Evolutionary conservation across 73 alveolate species (phyloP).

Genomic region (Breviolum minutum): DNA sequence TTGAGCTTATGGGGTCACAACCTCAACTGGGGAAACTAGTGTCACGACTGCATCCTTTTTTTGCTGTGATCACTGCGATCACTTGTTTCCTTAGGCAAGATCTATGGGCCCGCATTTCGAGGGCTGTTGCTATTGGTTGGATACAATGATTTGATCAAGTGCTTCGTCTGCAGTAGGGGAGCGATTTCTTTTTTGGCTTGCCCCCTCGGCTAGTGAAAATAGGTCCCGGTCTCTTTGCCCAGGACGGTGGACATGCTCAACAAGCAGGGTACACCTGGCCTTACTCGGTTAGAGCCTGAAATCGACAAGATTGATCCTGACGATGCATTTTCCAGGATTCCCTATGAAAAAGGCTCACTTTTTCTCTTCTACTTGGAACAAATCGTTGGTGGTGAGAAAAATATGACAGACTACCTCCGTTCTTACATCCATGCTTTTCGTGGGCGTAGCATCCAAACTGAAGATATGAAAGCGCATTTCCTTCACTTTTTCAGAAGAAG

Average conservation of each 20-base stretch:
- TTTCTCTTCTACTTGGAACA: conserved; percentile 98
- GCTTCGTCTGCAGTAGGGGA: background rate
- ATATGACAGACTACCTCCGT: conserved; percentile 60
- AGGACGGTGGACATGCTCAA: conserved; percentile 79
- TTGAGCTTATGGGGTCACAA: too few species aligned
- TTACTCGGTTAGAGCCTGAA: conserved; percentile 97
- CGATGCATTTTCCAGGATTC: conserved; percentile 99
- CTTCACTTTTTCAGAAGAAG: conserved; percentile 15
- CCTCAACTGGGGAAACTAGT: too few species aligned
- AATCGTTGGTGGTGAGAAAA: conserved; percentile 97
- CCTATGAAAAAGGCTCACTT: conserved; percentile 99
- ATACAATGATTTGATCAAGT: conserved; percentile 65
- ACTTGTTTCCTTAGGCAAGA: conserved; percentile 11
- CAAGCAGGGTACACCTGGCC: conserved; percentile 96
- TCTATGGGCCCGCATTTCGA: conserved; percentile 56
- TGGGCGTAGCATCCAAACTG: conserved; percentile 48
- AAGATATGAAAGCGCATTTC: conserved; percentile 51
- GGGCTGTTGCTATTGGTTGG: conserved; percentile 74
- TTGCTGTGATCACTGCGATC: background rate
- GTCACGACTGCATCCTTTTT: background rate
- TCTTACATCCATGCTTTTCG: conserved; percentile 40
- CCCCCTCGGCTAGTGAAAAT: too few species aligned
- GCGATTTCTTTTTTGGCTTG: too few species aligned
- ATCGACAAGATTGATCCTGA: conserved; percentile 98
- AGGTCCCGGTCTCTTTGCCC: conserved; percentile 74